These are phyloP conservation scores for Thuidium tamariscinum DNA, from an alignment of 225 moss, liverwort and hornwort species.

Conservation along the genomic window DNA sequence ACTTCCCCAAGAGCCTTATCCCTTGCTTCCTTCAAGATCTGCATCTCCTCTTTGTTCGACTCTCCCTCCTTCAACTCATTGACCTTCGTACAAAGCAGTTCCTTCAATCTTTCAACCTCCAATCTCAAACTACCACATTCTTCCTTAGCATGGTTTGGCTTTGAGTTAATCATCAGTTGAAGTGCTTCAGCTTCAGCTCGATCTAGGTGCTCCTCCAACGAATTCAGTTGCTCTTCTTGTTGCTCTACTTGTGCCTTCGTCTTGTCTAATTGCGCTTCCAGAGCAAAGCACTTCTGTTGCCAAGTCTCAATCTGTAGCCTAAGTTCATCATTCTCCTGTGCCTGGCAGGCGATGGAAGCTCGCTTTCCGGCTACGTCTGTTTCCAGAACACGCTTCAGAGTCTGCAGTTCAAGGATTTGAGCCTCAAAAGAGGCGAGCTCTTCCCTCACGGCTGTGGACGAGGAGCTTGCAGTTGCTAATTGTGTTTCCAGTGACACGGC, in stretches of 20 bases:
- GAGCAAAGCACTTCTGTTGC: background rate
- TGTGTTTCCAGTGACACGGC: background rate
- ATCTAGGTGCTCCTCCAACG: slow-evolving; percentile 5
- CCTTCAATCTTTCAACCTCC: background rate
- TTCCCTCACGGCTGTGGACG: background rate
- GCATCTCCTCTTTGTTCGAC: background rate
- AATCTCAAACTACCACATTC: background rate
- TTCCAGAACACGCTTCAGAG: background rate
- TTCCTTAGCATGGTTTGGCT: background rate
- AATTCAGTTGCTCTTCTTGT: slow-evolving; percentile 1
- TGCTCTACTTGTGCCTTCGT: background rate
- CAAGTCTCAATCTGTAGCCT: background rate
- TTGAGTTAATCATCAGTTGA: background rate
- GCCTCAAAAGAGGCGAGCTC: background rate
- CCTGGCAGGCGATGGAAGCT: background rate
- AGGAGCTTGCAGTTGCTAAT: background rate
- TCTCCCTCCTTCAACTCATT: slow-evolving; percentile 3
- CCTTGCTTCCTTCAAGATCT: background rate
- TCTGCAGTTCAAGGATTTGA: slow-evolving; percentile 5
- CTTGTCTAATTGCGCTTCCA: background rate
- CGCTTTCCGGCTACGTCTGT: background rate
- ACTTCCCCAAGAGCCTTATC: slow-evolving; percentile 1
- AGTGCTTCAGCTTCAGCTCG: slow-evolving; percentile 8
- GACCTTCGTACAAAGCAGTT: background rate
- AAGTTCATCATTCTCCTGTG: background rate